phyloP scores from a whole-genome alignment of 2,329 filamentous ascomycete genomes.

The Epichloe elymi region DNA sequence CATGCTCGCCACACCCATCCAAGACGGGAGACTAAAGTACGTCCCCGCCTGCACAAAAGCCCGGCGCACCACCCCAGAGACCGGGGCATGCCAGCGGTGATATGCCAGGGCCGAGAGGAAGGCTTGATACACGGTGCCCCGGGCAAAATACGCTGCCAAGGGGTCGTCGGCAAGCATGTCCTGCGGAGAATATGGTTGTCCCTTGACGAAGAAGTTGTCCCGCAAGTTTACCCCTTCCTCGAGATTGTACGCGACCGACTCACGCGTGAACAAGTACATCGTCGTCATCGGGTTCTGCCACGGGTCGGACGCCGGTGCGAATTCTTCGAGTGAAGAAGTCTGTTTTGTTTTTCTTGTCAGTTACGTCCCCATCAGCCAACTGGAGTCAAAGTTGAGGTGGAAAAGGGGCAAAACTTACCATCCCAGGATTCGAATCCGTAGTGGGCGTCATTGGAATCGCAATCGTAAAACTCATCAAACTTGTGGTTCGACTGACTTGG shows the following conservation, averaged over 20 bases:
- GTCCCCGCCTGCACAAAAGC: no score
- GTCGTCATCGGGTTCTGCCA: constrained; percentile 41
- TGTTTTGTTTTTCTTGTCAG: constrained; percentile 3
- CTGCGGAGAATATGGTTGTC: no score
- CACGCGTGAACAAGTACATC: constrained; percentile 44
- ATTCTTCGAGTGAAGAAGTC: constrained; percentile 53
- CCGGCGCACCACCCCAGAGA: no score
- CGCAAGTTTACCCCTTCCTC: constrained; percentile 36
- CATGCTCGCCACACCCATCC: no score
- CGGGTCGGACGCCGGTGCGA: constrained; percentile 38
- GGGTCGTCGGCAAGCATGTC: constrained; percentile 50
- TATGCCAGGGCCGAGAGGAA: no score
- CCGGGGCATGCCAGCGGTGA: no score
- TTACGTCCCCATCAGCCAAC: no score
- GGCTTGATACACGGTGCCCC: constrained; percentile 18
- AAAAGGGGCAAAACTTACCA: constrained; percentile 15
- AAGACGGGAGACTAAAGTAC: no score
- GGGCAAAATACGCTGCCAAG: constrained; percentile 39
- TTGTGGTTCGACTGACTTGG: constrained; percentile 25
- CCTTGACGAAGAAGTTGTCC: no score
- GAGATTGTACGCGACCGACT: constrained; percentile 45
- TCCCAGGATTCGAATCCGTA: constrained; percentile 59
- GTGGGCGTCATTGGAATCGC: constrained; percentile 38
- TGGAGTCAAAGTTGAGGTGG: background rate
- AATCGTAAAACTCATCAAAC: constrained; percentile 51